These are phyloP conservation scores for Allantophomopsis lycopodina DNA, from an alignment of 2,329 filamentous ascomycete genomes.

Conservation along the genomic window DNA sequence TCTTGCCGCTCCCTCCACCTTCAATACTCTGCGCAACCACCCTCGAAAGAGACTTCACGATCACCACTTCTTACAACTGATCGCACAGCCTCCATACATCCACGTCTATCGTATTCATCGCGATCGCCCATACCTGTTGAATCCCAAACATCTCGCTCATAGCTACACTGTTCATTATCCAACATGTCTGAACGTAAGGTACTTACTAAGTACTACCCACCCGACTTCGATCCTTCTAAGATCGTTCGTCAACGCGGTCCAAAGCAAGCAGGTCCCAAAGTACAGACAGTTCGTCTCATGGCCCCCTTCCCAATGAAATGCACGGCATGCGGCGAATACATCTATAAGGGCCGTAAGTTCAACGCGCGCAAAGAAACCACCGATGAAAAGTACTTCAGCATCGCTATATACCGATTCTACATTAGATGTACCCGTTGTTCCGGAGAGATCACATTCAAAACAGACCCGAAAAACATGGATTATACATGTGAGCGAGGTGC, in stretches of 20 bases:
- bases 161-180: conserved; percentile 2
- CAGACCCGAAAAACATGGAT: conserved; percentile 84
- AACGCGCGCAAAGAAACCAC: conserved; percentile 84
- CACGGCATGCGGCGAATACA: conserved; percentile 53
- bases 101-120: no score
- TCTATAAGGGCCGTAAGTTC: conserved; percentile 84
- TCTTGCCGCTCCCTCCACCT: not conserved
- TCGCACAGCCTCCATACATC: no score
- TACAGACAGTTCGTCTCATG: conserved; percentile 79
- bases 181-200: conserved; percentile 81
- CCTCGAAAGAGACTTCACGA: not conserved
- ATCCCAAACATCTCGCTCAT: not conserved
- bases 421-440: conserved; percentile 75
- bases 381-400: conserved; percentile 72
- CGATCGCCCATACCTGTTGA: not conserved
- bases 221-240: conserved; percentile 73
- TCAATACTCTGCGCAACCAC: not conserved
- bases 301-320: conserved; percentile 69
- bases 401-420: conserved; percentile 77
- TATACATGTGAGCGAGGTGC: conserved; percentile 68
- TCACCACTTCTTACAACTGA: no score
- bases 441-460: conserved; percentile 77
- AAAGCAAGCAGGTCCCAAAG: conserved; percentile 58
- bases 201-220: conserved; percentile 47
- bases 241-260: conserved; percentile 53